Base-by-base conservation (phyloP, 2,329 filamentous ascomycete genomes). In the Phaeosphaeria sp. region DNA sequence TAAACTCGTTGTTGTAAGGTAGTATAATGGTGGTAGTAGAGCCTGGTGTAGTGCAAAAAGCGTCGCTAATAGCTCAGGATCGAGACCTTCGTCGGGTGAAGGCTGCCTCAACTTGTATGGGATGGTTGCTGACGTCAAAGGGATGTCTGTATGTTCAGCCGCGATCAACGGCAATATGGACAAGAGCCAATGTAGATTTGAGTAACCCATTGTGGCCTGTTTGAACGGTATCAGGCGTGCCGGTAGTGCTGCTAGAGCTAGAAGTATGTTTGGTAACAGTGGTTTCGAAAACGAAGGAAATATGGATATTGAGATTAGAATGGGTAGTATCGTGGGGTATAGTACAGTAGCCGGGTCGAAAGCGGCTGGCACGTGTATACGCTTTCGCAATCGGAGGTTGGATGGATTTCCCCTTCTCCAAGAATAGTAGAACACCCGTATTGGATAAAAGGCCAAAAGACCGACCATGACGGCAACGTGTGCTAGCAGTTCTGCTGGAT, bases 331-430 rank as follows among this genome's bases (percentile, higher is more conserved):
- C 6, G 90, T 85, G 18, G 94, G 94, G 73, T 97, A 98, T 56
- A 97, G 78, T n/a, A 97, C 83, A 11, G 93, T 92, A 6, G 94
- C 94, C 2, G 93, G 93, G 71, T 98, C 94, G 77, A 97, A 96
- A n/a, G 86, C 84, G 3, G 87, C 80, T 0, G 93, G 92, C 39
- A 97, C 81, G 42, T 83, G 82, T 67, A 88, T 85, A 49, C 82
- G 80, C 63, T 73, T 78, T 50, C 78, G 66, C 50, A 76, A 66
- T 33, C 73, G 74, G 36, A 67, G 62, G 20, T 59, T 63, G 7
- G 73, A 72, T 10, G 62, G 48, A 23, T 65, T 60, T 1, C 67
- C 56, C 58, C 64, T 63, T 46, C 53, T 60, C 61, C 65, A 69
- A 11, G 72, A 76, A 54, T 69, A 70, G 46, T 65, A 64, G 1